A percentile compares a stretch with the other conserved stretches of the same genome.
phyloP scores from a whole-genome alignment of 192 early-diverging fungal genomes.

The Hyaloraphidium curvatum region DNA sequence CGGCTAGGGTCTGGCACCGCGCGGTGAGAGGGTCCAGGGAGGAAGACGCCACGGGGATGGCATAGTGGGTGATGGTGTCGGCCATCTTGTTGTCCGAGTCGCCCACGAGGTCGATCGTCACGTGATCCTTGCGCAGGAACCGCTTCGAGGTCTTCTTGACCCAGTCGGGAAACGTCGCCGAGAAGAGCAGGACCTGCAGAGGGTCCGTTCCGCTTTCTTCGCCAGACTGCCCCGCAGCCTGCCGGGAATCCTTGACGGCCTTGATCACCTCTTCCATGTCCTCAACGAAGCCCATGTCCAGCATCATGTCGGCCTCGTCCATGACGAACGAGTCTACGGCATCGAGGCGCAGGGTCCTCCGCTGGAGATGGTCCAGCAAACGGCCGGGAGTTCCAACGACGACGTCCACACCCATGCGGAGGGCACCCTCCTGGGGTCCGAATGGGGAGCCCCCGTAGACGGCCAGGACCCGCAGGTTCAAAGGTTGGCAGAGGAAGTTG shows the following conservation, averaged over 20 bases:
- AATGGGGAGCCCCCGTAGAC: constrained; percentile 83
- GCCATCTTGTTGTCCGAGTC: constrained; percentile 74
- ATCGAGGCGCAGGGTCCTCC: constrained; percentile 48
- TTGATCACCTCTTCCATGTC: too few relatives aligned
- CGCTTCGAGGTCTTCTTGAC: too few relatives aligned
- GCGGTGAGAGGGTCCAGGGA: too few relatives aligned
- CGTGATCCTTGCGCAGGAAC: too few relatives aligned
- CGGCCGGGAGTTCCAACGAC: constrained; percentile 8
- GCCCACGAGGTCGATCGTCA: constrained; percentile 68
- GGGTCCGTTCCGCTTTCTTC: too few relatives aligned
- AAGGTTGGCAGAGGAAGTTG: too few relatives aligned
- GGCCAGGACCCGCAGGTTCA: constrained; percentile 39
- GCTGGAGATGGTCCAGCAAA: constrained; percentile 43
- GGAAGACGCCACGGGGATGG: constrained; percentile 60
- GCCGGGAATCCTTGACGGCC: too few relatives aligned
- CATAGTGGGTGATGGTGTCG: constrained; percentile 65
- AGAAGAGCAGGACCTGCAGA: too few relatives aligned
- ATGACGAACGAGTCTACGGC: constrained; percentile 18
- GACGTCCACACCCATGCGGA: too few relatives aligned
- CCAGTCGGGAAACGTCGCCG: too few relatives aligned
- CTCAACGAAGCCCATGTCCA: constrained; percentile 16
- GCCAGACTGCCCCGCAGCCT: too few relatives aligned
- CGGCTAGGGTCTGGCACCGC: constrained; percentile 80
- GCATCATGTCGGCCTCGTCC: constrained; percentile 74
- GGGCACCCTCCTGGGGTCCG: constrained; percentile 30